Percentiles rank a stretch among this genome's conserved stretches.
These are phyloP conservation scores for Cladophialophora immunda DNA, from an alignment of 2,329 filamentous ascomycete genomes.

Conservation along the genomic window DNA sequence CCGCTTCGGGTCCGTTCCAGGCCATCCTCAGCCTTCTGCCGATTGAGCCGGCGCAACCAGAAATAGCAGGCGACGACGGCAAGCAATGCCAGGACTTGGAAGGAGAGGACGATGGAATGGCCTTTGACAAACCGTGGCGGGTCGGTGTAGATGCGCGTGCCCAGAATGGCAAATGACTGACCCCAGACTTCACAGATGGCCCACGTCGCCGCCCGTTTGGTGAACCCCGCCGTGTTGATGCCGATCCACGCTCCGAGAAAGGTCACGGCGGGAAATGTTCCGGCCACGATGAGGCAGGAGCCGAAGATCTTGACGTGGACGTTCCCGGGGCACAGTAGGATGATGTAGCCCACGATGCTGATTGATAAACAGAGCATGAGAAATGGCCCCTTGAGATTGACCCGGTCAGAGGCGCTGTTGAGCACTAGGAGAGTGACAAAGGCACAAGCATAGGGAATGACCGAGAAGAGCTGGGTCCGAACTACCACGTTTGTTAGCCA, in stretches of 20 bases:
- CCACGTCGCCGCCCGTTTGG: constrained; percentile 27
- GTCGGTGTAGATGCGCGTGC: constrained; percentile 22
- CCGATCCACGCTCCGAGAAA: constrained; percentile 16
- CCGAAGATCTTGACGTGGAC: constrained; percentile 18
- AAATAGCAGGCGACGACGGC: no score
- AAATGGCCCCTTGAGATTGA: background rate
- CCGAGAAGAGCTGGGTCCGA: constrained; percentile 2
- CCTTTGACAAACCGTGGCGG: constrained; percentile 29
- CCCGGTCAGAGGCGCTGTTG: background rate
- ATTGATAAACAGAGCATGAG: background rate
- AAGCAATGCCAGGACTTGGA: constrained; percentile 8
- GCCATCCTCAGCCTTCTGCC: no score
- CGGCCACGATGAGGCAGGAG: constrained; percentile 19
- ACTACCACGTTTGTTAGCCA: no score
- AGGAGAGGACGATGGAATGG: constrained; percentile 16
- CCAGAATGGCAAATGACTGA: constrained; percentile 28
- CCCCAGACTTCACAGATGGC: constrained; percentile 20
- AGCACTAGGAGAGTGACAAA: background rate
- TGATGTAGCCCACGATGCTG: background rate
- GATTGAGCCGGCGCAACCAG: no score
- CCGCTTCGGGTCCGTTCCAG: no score
- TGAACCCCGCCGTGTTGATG: constrained; percentile 28
- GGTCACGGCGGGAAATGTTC: no score
- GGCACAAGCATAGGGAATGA: constrained; percentile 5
- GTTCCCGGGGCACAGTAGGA: constrained; percentile 2